Evolutionary conservation across 116 monocot genomes (phyloP).

Genomic region (Dioscorea cayenensis): DNA sequence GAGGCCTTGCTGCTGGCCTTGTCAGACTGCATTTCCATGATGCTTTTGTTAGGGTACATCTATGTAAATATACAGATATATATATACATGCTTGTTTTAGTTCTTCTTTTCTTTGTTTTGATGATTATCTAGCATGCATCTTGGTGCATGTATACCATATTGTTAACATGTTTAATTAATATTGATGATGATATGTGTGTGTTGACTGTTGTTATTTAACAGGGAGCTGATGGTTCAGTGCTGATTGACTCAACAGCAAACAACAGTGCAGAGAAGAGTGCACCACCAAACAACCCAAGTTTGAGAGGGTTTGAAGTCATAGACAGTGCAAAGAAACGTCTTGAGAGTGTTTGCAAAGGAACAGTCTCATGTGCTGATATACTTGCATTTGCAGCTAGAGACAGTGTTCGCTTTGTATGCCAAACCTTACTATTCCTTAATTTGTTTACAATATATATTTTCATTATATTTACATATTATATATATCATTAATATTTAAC

Average conservation of each 20-base stretch:
- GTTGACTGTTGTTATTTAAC: not conserved
- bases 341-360: constrained; percentile 41
- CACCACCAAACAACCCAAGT: constrained; percentile 48
- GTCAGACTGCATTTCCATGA: constrained; percentile 82
- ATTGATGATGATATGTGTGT: not conserved
- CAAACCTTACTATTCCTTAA: too few relatives aligned
- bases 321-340: constrained; percentile 32
- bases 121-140: too few relatives aligned
- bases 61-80: too few relatives aligned
- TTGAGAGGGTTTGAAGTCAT: constrained; percentile 62
- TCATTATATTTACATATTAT: too few relatives aligned
- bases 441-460: too few relatives aligned
- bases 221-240: constrained; percentile 75
- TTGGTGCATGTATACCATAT: too few relatives aligned
- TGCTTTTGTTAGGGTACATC: constrained; percentile 59
- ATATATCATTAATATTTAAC: not conserved
- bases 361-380: constrained; percentile 79
- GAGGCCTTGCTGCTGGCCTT: constrained; percentile 38
- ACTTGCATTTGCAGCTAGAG: constrained; percentile 71
- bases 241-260: constrained; percentile 38
- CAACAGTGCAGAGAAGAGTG: constrained; percentile 66
- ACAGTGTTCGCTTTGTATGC: constrained; percentile 7
- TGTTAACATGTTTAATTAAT: too few relatives aligned
- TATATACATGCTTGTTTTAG: too few relatives aligned
- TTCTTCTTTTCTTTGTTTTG: too few relatives aligned